Conservation (phyloP, 805 yeast species). For the Barnettozyma wickerhamii region DNA sequence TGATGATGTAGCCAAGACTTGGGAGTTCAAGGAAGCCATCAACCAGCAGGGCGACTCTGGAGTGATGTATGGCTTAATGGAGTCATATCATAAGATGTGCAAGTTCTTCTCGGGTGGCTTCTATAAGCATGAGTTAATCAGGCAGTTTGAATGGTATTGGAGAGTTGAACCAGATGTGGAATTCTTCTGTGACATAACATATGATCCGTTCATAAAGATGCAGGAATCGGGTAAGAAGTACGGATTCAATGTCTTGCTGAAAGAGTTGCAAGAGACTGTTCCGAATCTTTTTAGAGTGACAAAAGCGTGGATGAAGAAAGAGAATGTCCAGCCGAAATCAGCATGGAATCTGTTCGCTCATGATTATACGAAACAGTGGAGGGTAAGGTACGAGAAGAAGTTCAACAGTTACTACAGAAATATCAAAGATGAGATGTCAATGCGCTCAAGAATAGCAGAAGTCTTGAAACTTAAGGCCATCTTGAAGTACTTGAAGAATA, state of each 20-base stretch:
- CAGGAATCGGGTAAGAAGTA: slow-evolving; percentile 60
- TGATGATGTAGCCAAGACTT: slow-evolving; percentile 16
- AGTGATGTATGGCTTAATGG: slow-evolving; percentile 78
- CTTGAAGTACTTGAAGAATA: slow-evolving; percentile 13
- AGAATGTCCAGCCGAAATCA: slow-evolving; percentile 47
- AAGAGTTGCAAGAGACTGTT: slow-evolving; percentile 76
- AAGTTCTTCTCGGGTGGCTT: slow-evolving; percentile 85
- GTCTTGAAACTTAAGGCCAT: slow-evolving; percentile 30
- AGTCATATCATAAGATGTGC: slow-evolving; percentile 91
- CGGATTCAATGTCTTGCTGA: slow-evolving; percentile 78
- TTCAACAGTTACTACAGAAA: slow-evolving; percentile 25
- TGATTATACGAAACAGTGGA: slow-evolving; percentile 31
- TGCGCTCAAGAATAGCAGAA: slow-evolving; percentile 26
- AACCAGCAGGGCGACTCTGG: slow-evolving; percentile 77
- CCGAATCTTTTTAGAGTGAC: slow-evolving; percentile 80
- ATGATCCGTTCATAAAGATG: slow-evolving; percentile 90
- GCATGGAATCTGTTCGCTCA: slow-evolving; percentile 66
- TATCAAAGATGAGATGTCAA: slow-evolving; percentile 24
- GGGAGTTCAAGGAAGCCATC: slow-evolving; percentile 47
- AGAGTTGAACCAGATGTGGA: slow-evolving; percentile 92
- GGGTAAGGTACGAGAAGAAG: slow-evolving; percentile 28
- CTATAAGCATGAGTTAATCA: slow-evolving; percentile 71
- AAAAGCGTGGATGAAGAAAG: slow-evolving; percentile 49
- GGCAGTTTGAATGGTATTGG: slow-evolving; percentile 87
- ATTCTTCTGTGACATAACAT: slow-evolving; percentile 84